These are phyloP conservation scores for Jatropha curcas DNA, from an alignment of 345 rosid genomes.

Conservation along the genomic window DNA sequence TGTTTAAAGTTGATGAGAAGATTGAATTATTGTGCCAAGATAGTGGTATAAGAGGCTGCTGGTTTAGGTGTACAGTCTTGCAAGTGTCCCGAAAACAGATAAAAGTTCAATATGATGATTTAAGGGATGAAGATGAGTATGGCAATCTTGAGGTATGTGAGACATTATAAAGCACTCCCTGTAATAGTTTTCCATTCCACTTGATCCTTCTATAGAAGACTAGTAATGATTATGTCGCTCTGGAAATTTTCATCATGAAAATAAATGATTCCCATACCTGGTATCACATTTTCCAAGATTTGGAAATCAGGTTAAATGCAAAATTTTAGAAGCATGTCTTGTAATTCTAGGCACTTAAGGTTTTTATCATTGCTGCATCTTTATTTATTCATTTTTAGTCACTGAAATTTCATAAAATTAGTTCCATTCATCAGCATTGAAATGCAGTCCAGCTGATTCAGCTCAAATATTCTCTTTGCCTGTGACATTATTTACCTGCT, in stretches of 20 bases:
- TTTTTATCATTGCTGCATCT: not conserved
- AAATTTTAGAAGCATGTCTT: not conserved
- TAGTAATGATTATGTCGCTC: not conserved
- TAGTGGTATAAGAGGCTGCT: slow-evolving; percentile 96
- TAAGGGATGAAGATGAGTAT: slow-evolving; percentile 77
- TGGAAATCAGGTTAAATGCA: not conserved
- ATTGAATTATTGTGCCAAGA: slow-evolving; percentile 89
- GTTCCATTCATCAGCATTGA: not conserved
- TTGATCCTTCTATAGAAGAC: not conserved
- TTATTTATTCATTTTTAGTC: not conserved
- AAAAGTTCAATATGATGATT: slow-evolving; percentile 82
- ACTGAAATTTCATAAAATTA: not conserved
- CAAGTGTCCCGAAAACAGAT: slow-evolving; percentile 63
- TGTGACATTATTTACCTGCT: not conserved
- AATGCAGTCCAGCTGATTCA: not conserved
- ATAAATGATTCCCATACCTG: not conserved
- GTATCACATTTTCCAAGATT: not conserved
- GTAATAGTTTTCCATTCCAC: not conserved
- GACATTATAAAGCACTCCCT: slow-evolving; percentile 5
- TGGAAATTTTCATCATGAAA: not conserved
- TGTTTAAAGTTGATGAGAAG: slow-evolving; percentile 61
- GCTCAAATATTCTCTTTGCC: not conserved
- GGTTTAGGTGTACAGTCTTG: slow-evolving; percentile 89
- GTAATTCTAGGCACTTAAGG: not conserved
- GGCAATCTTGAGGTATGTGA: slow-evolving; percentile 83